These are phyloP conservation scores for Zygosaccharomyces lentus DNA, from an alignment of 805 yeast genomes.

Conservation along the genomic window DNA sequence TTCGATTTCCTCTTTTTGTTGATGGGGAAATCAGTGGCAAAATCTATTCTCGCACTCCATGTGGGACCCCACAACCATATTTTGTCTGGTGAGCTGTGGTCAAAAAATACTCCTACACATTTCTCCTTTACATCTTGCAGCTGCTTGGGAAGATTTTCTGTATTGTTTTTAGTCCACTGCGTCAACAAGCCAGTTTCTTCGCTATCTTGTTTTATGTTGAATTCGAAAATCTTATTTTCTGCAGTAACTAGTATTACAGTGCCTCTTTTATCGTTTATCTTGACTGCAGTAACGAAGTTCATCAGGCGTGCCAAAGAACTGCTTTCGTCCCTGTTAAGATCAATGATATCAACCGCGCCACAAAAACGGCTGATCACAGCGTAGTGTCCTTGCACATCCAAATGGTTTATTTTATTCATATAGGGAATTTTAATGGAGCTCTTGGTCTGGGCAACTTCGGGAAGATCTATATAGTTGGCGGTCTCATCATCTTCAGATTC, in stretches of 20 bases:
- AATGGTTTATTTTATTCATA: constrained; percentile 47
- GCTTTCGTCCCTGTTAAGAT: constrained; percentile 28
- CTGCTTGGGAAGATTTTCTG: constrained; percentile 68
- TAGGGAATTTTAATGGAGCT: constrained; percentile 41
- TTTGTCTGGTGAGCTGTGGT: constrained; percentile 38
- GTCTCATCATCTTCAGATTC: constrained; percentile 40
- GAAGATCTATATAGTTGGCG: constrained; percentile 38
- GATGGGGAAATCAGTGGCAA: constrained; percentile 52
- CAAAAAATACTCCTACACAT: constrained; percentile 66
- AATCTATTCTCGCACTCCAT: constrained; percentile 76
- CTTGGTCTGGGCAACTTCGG: constrained; percentile 36
- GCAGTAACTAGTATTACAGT: constrained; percentile 63
- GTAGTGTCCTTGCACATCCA: constrained; percentile 46
- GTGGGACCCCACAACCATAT: constrained; percentile 86
- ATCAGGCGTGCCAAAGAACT: constrained; percentile 55
- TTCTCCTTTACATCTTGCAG: constrained; percentile 56
- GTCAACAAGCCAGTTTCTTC: constrained; percentile 40
- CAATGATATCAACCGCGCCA: constrained; percentile 57
- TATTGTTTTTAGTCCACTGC: constrained; percentile 73
- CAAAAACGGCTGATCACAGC: constrained; percentile 59
- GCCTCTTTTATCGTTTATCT: constrained; percentile 45
- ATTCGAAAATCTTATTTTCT: constrained; percentile 73
- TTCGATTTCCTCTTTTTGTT: constrained; percentile 31
- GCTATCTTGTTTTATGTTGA: constrained; percentile 35
- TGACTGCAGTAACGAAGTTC: constrained; percentile 55